Conservation (phyloP, 2,329 filamentous ascomycete species). For the Nothomitra cinnamomea region DNA sequence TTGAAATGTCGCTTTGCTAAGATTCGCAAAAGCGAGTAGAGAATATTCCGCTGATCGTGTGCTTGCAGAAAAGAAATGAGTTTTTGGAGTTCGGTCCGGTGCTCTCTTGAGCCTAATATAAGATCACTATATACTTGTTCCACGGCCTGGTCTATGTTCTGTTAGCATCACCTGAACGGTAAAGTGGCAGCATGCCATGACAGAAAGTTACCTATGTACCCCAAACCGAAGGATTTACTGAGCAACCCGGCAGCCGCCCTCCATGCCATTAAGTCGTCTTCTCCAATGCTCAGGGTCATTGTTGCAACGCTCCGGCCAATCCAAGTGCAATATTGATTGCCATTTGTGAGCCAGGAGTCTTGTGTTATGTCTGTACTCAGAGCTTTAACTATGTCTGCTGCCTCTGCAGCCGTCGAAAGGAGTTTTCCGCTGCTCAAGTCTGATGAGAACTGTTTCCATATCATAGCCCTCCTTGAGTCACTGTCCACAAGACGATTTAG, state of each 20-base stretch:
- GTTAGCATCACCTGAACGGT: conserved; percentile 1
- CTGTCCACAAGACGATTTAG: conserved; percentile 24
- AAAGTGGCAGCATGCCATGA: not conserved
- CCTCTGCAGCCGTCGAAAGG: conserved; percentile 36
- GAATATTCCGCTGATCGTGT: conserved; percentile 30
- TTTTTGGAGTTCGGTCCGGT: conserved; percentile 18
- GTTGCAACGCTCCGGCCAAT: conserved; percentile 44
- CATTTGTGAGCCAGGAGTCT: conserved; percentile 44
- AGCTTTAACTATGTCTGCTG: conserved; percentile 30
- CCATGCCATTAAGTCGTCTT: conserved; percentile 17
- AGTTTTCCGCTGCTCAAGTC: conserved; percentile 33
- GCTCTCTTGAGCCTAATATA: conserved; percentile 17
- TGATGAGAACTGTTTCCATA: conserved; percentile 43
- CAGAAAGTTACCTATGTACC: conserved; percentile 45
- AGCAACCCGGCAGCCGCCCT: conserved; percentile 32
- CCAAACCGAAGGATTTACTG: conserved; percentile 48
- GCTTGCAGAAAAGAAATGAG: conserved; percentile 27
- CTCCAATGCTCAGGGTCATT: conserved; percentile 26
- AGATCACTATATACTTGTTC: conserved; percentile 23
- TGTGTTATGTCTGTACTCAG: conserved; percentile 15
- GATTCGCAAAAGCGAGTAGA: conserved; percentile 28
- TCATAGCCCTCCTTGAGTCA: conserved; percentile 29
- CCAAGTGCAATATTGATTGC: conserved; percentile 51
- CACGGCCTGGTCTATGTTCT: conserved; percentile 22
- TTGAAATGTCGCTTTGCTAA: conserved; percentile 17